Conservation (phyloP, 257 asterid species). For the Linderniella brevidens region DNA sequence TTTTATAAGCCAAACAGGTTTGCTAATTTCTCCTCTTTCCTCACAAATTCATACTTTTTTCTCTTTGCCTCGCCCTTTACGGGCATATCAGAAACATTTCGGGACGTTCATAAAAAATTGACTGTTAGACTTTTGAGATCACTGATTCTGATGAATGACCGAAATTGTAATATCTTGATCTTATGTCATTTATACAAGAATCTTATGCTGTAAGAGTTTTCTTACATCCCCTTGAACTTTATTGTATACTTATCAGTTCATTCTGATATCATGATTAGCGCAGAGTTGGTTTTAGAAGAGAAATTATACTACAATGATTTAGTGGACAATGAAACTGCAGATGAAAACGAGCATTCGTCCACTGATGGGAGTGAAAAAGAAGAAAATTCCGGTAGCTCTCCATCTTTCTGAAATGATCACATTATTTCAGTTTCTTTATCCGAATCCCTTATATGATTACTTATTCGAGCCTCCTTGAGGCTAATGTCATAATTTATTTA, state of each 20-base stretch:
- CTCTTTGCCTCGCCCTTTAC: not conserved
- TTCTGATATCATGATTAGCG: conserved; percentile 33
- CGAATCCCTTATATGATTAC: not conserved
- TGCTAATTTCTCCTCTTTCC: conserved; percentile 11
- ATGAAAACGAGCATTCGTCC: conserved; percentile 21
- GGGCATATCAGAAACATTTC: not conserved
- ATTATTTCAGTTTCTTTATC: no score
- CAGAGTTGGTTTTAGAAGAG: conserved; percentile 70
- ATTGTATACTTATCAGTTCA: conserved; percentile 8
- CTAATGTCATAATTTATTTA: not conserved
- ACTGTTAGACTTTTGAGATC: no score
- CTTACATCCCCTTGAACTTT: conserved; percentile 3
- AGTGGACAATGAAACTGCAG: conserved; percentile 22
- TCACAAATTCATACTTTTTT: not conserved
- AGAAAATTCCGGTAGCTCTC: conserved; percentile 21
- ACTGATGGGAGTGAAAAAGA: conserved; percentile 19
- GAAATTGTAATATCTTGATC: no score
- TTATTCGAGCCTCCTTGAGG: not conserved
- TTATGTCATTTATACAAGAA: no score
- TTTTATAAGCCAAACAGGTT: conserved; percentile 58
- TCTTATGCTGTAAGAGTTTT: no score
- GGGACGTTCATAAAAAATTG: no score
- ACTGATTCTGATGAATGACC: no score
- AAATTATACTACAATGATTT: conserved; percentile 81
- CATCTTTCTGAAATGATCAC: no score